Evolutionary conservation across 1,139 yeast species (phyloP).

Genomic region (Kodamaea anthophila): DNA sequence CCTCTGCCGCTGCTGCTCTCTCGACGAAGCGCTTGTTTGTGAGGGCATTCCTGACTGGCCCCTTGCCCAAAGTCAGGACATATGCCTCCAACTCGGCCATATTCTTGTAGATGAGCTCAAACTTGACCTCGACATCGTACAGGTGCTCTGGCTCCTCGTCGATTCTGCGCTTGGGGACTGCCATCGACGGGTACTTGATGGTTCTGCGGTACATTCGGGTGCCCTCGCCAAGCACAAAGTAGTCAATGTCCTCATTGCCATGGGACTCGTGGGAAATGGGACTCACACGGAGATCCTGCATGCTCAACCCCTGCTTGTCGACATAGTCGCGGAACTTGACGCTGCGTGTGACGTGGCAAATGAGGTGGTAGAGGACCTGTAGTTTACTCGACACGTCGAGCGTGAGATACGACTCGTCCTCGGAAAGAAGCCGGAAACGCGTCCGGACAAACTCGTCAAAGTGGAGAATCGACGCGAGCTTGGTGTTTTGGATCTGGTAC

Average conservation of each 20-base stretch:
- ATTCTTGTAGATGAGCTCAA: slow-evolving; percentile 28
- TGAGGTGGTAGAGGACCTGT: slow-evolving; percentile 37
- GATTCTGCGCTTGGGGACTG: slow-evolving; percentile 37
- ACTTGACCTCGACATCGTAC: slow-evolving; percentile 18
- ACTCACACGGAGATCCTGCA: slow-evolving; percentile 26
- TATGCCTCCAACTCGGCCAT: slow-evolving; percentile 23
- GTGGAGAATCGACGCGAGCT: slow-evolving; percentile 23
- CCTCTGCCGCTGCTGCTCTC: slow-evolving; percentile 17
- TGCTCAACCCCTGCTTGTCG: slow-evolving; percentile 33
- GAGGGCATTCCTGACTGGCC: slow-evolving; percentile 15
- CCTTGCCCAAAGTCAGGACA: neutral
- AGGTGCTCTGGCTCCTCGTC: slow-evolving; percentile 26
- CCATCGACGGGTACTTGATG: slow-evolving; percentile 24
- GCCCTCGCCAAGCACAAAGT: slow-evolving; percentile 38
- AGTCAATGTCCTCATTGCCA: slow-evolving; percentile 17
- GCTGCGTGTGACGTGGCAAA: slow-evolving; percentile 31
- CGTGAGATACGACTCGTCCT: slow-evolving; percentile 28
- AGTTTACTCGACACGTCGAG: slow-evolving; percentile 41
- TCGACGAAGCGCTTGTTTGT: slow-evolving; percentile 18
- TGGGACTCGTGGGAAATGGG: neutral
- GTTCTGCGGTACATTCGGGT: slow-evolving; percentile 39
- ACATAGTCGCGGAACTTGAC: slow-evolving; percentile 37
- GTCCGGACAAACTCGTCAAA: slow-evolving; percentile 45
- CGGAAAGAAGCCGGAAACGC: slow-evolving; percentile 28
- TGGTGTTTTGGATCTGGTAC: slow-evolving; percentile 26